Evolutionary conservation across 78 protist species (phyloP), one percentile per base, ranked within the genome.

Genomic region (Tieghemostelium lacteum): DNA sequence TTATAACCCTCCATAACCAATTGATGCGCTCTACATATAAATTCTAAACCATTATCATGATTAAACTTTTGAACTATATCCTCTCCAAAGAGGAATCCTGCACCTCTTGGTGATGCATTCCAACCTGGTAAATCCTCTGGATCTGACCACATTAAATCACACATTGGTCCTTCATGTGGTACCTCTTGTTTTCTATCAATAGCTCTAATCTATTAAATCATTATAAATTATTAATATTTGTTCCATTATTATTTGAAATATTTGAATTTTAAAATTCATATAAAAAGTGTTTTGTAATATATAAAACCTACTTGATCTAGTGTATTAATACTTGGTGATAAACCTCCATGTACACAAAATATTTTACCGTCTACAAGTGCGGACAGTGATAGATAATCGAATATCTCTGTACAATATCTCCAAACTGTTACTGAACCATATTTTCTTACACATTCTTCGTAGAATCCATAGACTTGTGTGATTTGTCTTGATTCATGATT

Each of bases 111-210:
- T 16, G 91, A 57, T 40, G 96, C 45, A 19, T 97, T 99, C 99
- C 99, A 99, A 3, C 99, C 99, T 58, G 72, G 92, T 37, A 93
- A 42, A 69, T 93, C 98, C 36, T 98, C 99, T 20, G 99, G 99
- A 93, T 99, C 99, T 28, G 98, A 95, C 99, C 99, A 99, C 94
- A 99, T 85, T 20, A 99, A 96, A 73, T 98, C 99, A 54, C 99
- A 98, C 99, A 99, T 98, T 36, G 99, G 96, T 6, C 99, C 99
- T 55, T 98, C 99, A 75, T 99, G 99, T 50, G 99, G 99, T 0
- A 98, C 97, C 71, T 99, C 99, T 73, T 96, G 98, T 76, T 97
- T 97, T 28, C 99, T 92, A 65, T 98, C 99, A 29, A 99, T 97
- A 14, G 96, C 88, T 19, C 99, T 94, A 28, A 99, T 98, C 94